Conservation (phyloP, 2,329 filamentous ascomycete genomes). For the Colletotrichum camelliae region DNA sequence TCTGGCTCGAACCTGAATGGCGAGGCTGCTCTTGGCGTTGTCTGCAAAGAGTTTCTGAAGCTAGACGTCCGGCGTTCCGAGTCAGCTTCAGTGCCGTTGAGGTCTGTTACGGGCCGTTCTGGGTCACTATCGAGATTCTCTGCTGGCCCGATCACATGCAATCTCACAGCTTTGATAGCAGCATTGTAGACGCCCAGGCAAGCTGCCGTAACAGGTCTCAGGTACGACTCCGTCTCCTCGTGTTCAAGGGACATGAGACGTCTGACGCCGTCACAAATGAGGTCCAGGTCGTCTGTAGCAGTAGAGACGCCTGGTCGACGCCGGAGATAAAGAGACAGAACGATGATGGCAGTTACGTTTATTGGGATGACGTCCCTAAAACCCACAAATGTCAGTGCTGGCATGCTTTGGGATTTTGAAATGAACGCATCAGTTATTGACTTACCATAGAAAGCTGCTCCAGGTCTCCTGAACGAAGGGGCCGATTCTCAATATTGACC, state of each 20-base stretch:
- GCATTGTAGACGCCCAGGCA: background rate
- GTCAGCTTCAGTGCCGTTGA: background rate
- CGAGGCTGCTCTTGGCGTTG: background rate
- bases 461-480: background rate
- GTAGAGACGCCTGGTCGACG: background rate
- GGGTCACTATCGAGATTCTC: background rate
- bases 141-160: background rate
- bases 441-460: background rate
- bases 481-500: background rate
- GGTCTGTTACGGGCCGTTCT: background rate
- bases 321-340: background rate
- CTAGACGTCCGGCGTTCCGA: accelerated
- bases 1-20: background rate
- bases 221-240: background rate
- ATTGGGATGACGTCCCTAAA: background rate
- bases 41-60: background rate
- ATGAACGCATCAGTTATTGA: background rate
- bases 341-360: background rate
- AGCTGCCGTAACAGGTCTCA: background rate
- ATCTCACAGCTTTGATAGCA: background rate
- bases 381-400: background rate
- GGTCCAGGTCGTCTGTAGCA: background rate
- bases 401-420: accelerated
- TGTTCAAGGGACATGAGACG: background rate
- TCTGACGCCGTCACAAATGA: background rate